Evolutionary conservation across 2,329 filamentous ascomycete species (phyloP), one percentile per base, ranked within the genome.

Genomic region (Aspergillus japonicus): DNA sequence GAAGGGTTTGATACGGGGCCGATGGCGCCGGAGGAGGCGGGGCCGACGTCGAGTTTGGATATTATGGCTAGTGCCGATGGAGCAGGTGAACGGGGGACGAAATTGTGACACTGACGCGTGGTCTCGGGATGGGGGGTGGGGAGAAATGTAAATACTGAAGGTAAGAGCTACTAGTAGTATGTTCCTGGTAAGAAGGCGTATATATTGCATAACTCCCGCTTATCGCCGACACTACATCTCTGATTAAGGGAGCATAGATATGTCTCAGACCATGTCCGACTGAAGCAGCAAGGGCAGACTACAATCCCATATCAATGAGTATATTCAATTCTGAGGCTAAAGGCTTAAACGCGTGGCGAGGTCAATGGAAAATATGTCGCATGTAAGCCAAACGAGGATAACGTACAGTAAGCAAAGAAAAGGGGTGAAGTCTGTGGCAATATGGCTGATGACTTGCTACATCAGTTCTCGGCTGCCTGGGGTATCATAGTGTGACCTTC

Each of bases 1-100:
- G 78, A 81, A 67, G 74, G 73, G 31, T 81, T 81, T 63, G 74
- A 79, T 68, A 70, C 69, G n/a, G 70, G 70, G 5, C 65, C 70
- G 14, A 72, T 75, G 71, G 60, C 65, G 48, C 63, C 64, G 2
- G 26, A 58, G 16, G 61, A 70, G 48, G 72, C 65, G 19, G 60
- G 35, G 52, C 60, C 64, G 31, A 53, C 54, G 11, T 54, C 55
- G 3, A 55, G 56, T 26, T 51, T 50, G 19, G 55, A 52, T 57
- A 57, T 49, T 14, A 47, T 50, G 24, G 23, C 42, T 24, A 24
- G 23, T 23, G 23, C 33, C n/a, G 49, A 44, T 12, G 48, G 48
- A n/a, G 58, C 26, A 42, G 29, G 21, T 26, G 56, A 24, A 11
- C 16, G 48, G 35, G 61, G 44, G 7, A 63, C 59, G 6, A 72